Evolutionary conservation across 176 grass and related monocot genomes (phyloP).

Genomic region (Triticum turgidum): DNA sequence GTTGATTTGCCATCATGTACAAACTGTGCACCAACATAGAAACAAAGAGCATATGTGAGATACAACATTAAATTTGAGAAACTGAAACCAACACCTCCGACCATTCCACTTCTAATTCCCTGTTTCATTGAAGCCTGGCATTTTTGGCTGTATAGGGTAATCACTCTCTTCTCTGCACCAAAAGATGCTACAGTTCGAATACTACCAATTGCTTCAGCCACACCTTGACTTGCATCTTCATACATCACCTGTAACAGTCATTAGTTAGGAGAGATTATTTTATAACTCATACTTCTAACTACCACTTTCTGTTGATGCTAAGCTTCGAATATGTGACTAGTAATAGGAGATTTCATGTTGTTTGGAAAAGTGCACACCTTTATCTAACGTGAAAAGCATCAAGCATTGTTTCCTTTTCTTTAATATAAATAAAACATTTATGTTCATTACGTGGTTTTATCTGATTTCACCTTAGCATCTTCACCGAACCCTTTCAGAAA

Average conservation of each 20-base stretch:
- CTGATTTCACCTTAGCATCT: conserved; percentile 66
- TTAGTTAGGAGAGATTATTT: background rate
- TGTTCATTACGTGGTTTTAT: background rate
- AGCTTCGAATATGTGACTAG: background rate
- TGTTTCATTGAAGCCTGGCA: conserved; percentile 53
- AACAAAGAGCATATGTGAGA: conserved; percentile 61
- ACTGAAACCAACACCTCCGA: conserved; percentile 55
- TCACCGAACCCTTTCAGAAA: conserved; percentile 70
- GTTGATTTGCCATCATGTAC: conserved; percentile 42
- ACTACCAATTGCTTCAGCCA: conserved; percentile 49
- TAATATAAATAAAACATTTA: background rate
- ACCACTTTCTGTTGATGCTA: background rate
- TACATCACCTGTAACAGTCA: conserved; percentile 40
- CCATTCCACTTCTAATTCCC: conserved; percentile 41
- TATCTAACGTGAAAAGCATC: background rate
- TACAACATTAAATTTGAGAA: conserved; percentile 39
- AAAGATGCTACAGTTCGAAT: conserved; percentile 60
- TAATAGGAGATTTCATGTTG: background rate
- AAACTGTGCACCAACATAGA: conserved; percentile 54
- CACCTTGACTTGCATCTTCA: conserved; percentile 61
- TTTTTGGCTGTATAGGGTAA: conserved; percentile 41
- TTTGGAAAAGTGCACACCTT: background rate
- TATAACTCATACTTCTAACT: background rate
- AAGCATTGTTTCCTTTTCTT: background rate
- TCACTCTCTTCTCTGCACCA: conserved; percentile 52